Conservation (phyloP, 169 alveolate genomes). For the Cryptosporidium parvum region DNA sequence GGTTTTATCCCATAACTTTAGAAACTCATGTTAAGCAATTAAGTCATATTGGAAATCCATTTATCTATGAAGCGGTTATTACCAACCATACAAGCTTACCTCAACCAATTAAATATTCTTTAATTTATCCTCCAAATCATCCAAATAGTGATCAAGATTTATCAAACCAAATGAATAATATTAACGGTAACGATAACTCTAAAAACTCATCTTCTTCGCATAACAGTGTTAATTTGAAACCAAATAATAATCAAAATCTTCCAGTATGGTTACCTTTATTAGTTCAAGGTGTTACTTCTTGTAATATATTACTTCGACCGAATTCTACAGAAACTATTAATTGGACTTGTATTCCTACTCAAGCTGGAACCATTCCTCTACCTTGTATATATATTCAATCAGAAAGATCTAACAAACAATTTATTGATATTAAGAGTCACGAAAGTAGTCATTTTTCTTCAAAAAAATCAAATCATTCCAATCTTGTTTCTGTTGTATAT, state of each 20-base stretch:
- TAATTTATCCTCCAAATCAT: constrained; percentile 47
- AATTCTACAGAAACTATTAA: constrained; percentile 16
- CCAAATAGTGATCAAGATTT: background rate
- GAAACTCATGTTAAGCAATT: constrained; percentile 14
- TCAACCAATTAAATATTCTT: constrained; percentile 28
- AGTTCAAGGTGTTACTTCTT: constrained; percentile 45
- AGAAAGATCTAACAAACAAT: constrained; percentile 45
- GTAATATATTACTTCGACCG: constrained; percentile 4
- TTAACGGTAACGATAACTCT: background rate
- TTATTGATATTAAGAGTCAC: background rate
- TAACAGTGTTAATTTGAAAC: background rate
- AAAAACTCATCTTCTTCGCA: background rate
- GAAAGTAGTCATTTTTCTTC: background rate
- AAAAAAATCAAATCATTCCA: background rate
- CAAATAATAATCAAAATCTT: background rate
- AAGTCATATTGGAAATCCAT: constrained; percentile 18
- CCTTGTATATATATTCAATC: constrained; percentile 53
- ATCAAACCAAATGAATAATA: background rate
- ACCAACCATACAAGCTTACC: constrained; percentile 38
- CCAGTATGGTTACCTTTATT: constrained; percentile 67
- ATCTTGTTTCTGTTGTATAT: constrained; percentile 14
- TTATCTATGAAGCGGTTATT: constrained; percentile 40
- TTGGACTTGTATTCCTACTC: constrained; percentile 64
- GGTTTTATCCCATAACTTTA: constrained; percentile 26
- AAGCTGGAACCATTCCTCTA: constrained; percentile 63